Evolutionary conservation across 192 early-diverging fungal genomes (phyloP), one percentile per base, ranked within the genome.

Genomic region (Phycomyces blakesleeanus): DNA sequence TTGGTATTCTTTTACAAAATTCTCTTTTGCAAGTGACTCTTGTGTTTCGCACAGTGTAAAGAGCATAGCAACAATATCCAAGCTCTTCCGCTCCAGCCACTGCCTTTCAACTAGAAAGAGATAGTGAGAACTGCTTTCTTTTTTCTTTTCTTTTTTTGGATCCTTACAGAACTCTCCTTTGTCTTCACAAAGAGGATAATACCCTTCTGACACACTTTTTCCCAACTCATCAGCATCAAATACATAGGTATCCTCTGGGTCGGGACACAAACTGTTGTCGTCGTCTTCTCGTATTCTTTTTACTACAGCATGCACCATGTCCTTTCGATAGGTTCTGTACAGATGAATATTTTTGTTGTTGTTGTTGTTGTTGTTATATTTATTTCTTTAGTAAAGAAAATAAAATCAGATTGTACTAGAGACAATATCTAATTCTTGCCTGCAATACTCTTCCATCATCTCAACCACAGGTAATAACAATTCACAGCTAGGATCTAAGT

Each of bases 31-130:
- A 47, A 14, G 18, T n/a, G 44, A n/a, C 4, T 47, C 44, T 29
- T 34, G 5, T 10, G 66, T 53, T 14, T 49, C 49, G 37, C 66
- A 67, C 57, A 60, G 11, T 20, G 56, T 60, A 25, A 67, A 60
- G 12, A 67, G 51, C 66, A 67, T 67, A 10, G 66, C 66, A 11
- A 59, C 34, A 12, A 51, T 15, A 37, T 67, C 66, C 18, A 14
- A 3, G 11, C 44, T 47, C 18, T 47, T 47, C 2, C 39, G 34
- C 26, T 67, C 56, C 12, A 67, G 40, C 34, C 66, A 25, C 42
- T 58, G 44, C 22, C 53, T 40, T 53, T 60, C 27, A 25, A 57
- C 66, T 66, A 47, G 18, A n/a, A 2, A 14, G 40, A n/a, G 11
- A 47, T 7, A 34, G 29, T 34, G 29, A 34, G 29, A 2, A 34